phyloP scores from a whole-genome alignment of 306 rosid species.

The Phaseolus lunatus region DNA sequence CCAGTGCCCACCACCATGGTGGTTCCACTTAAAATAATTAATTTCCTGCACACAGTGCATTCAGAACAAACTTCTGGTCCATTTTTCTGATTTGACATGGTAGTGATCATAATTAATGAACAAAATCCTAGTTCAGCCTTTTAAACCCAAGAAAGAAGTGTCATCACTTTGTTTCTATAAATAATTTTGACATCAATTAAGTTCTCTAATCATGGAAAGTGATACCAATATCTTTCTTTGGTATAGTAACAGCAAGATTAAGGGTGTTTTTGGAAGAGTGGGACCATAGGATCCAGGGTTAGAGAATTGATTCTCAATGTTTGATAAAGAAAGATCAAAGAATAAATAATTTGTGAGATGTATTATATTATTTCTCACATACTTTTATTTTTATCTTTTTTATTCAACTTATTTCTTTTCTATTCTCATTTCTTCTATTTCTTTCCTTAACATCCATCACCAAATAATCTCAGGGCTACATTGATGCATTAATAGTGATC shows the following conservation, averaged over 20 bases:
- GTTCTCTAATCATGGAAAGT: constrained; percentile 1
- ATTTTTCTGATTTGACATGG: constrained; percentile 15
- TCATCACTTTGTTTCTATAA: constrained; percentile 9
- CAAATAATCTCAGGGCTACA: no score
- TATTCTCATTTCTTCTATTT: no score
- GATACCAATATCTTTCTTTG: not conserved
- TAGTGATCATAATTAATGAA: not conserved
- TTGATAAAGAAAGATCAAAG: no score
- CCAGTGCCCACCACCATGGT: constrained; percentile 25
- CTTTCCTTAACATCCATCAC: no score
- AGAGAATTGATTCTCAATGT: no score
- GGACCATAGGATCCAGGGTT: no score
- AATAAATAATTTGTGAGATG: no score
- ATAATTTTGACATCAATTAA: constrained; percentile 27
- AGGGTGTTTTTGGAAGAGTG: not conserved
- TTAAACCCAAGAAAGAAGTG: not conserved
- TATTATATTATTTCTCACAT: no score
- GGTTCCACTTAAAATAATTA: constrained; percentile 41
- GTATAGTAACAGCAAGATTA: not conserved
- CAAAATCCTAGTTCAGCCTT: not conserved
- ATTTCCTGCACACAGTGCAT: not conserved
- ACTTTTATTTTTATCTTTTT: no score
- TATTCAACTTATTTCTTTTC: no score
- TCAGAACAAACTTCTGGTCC: constrained; percentile 5
- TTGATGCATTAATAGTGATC: not conserved